These are phyloP conservation scores for Nemania sp. DNA, from an alignment of 2,329 filamentous ascomycete genomes.

Conservation along the genomic window DNA sequence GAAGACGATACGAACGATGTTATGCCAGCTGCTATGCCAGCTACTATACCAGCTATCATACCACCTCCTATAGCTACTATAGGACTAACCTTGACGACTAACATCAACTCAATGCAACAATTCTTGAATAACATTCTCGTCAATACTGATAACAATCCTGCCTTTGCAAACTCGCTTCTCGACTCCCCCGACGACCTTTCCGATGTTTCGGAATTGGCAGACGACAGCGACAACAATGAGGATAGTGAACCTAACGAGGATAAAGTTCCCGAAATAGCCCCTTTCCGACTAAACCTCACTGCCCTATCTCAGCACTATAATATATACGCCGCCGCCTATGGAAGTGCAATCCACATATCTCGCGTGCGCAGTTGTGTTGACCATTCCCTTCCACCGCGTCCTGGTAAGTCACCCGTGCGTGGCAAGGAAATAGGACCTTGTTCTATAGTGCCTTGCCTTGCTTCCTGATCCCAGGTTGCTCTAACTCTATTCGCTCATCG, in stretches of 20 bases:
- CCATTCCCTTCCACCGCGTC: conserved; percentile 61
- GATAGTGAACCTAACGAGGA: background rate
- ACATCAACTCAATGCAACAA: no score
- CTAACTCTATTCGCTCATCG: no score
- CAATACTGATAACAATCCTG: no score
- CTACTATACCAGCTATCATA: no score
- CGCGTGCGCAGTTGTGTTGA: conserved; percentile 59
- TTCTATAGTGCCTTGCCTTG: background rate
- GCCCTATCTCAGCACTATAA: conserved; percentile 69
- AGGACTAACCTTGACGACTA: no score
- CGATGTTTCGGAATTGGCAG: background rate
- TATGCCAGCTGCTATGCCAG: no score
- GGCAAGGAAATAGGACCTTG: background rate
- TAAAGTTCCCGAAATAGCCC: conserved; percentile 47
- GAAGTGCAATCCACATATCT: conserved; percentile 68
- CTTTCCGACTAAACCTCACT: conserved; percentile 67
- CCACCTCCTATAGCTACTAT: no score
- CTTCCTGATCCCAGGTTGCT: no score
- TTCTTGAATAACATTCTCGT: no score
- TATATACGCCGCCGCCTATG: conserved; percentile 72
- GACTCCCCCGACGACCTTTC: no score
- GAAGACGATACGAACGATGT: background rate
- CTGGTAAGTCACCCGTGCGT: conserved; percentile 47
- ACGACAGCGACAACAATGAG: background rate
- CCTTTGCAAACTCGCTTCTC: no score